Percentiles rank a stretch among this genome's conserved stretches.
These are phyloP conservation scores for Marasmius oreades DNA, from an alignment of 1,284 basidiomycete genomes.

Conservation along the genomic window DNA sequence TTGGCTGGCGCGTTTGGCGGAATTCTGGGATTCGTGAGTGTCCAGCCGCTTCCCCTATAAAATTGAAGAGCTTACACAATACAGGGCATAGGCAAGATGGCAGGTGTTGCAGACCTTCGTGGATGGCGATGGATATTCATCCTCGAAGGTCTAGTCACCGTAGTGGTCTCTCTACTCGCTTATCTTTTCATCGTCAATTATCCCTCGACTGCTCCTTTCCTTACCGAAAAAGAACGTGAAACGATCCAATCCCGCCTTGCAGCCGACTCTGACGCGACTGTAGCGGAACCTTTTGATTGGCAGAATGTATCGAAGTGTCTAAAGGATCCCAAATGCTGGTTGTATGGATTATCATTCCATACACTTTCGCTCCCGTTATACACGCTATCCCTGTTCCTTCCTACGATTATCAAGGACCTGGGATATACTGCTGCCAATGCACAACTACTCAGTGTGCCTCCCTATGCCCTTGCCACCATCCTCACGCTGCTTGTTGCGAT, in stretches of 20 bases:
- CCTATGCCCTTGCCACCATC: constrained; percentile 42
- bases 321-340: constrained; percentile 3
- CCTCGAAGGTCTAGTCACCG: constrained; percentile 69
- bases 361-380: constrained; percentile 47
- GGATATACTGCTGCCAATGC: constrained; percentile 55
- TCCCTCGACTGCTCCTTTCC: neutral
- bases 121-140: constrained; percentile 73
- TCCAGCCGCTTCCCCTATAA: neutral
- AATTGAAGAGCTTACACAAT: constrained; percentile 53
- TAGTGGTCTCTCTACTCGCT: constrained; percentile 38
- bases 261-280: constrained; percentile 3
- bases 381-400: constrained; percentile 55
- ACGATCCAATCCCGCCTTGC: neutral
- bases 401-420: constrained; percentile 51
- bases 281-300: constrained; percentile 1
- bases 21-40: constrained; percentile 52
- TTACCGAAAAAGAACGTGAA: neutral
- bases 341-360: constrained; percentile 15
- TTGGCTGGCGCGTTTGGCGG: constrained; percentile 64
- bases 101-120: constrained; percentile 51
- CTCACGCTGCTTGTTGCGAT: constrained; percentile 39
- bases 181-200: neutral
- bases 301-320: constrained; percentile 1
- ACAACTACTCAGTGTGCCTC: constrained; percentile 55
- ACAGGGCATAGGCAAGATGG: constrained; percentile 62